Base-by-base conservation (phyloP, 2,329 filamentous ascomycete genomes). In the Trichophyton simii region DNA sequence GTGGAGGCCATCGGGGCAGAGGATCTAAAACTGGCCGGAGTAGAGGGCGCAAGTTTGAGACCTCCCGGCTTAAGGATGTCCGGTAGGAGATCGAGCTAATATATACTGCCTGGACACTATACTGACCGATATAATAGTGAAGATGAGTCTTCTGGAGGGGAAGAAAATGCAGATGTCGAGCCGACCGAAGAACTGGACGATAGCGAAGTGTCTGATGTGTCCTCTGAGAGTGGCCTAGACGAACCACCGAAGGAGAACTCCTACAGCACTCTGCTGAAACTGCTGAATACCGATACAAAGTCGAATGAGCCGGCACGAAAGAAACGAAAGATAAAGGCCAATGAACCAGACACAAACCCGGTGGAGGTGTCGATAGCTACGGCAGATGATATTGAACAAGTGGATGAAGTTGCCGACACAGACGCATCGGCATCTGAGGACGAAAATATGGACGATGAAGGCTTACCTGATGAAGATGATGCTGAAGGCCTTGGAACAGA, bases 231-330 rank as follows among this genome's bases (percentile, higher is more conserved):
- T 62, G 75, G 76, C 20, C 75, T 73, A 44, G 79, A 79, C 55
- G 77, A 79, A 34, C 63, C 72, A 57, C 64, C 67, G 31, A 66
- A 67, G 3, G 72, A 65, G 62, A 75, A 72, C 36, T 79, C 82
- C 8, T 87, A 86, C 68, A 81, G 79, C 61, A 73, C 78, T 57
- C 73, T 87, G 15, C 72, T 87, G 15, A 78, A 83, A 64, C 76
- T 83, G 1, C 76, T 86, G 22, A 76, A 79, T 61, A 68, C 77
- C 59, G 67, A 70, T 15, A 69, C 72, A 15, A 71, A 74, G 11
- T 66, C 72, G 2, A 73, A 73, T 20, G 77, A 76, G 38, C 80
- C 79, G 5, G 75, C 74, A 57, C 75, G 74, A 20, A 85, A 79
- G 65, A 79, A 78, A 67, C 75, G 81, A 67, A 86, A 82, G 71